A percentile compares a stretch with the other conserved stretches of the same genome.
phyloP scores from a whole-genome alignment of 768 basidiomycete genomes.

The Calvatia gigantea region DNA sequence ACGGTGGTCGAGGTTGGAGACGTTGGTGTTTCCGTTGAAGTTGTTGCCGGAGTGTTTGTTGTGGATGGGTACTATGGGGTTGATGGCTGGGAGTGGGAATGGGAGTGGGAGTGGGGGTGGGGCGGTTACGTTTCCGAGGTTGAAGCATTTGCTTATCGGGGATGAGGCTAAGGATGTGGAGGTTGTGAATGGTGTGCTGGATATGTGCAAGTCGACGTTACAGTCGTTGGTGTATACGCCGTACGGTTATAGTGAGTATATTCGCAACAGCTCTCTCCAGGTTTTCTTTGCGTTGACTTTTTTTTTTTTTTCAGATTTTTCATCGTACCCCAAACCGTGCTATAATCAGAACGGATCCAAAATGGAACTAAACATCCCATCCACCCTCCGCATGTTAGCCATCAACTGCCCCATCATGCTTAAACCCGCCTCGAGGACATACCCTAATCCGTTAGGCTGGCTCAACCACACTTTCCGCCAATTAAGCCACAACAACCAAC shows the following conservation, averaged over 20 bases:
- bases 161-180: slow-evolving; percentile 9
- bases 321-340: slow-evolving; percentile 8
- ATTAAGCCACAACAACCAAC: slow-evolving; percentile 2
- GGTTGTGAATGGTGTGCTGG: slow-evolving; percentile 4
- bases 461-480: slow-evolving; percentile 3
- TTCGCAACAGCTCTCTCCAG: no score
- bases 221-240: slow-evolving; percentile 11
- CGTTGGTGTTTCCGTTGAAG: slow-evolving; percentile 8
- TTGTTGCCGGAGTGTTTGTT: slow-evolving; percentile 8
- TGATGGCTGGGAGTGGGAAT: no score
- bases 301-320: background rate
- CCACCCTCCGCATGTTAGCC: slow-evolving; percentile 4
- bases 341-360: slow-evolving; percentile 6
- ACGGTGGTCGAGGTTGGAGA: slow-evolving; percentile 4
- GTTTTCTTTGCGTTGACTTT: background rate
- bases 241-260: slow-evolving; percentile 6
- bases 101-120: background rate
- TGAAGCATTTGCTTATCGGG: slow-evolving; percentile 5
- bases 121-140: background rate
- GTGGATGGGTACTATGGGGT: slow-evolving; percentile 7
- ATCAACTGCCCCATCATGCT: slow-evolving; percentile 11
- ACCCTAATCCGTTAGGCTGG: slow-evolving; percentile 1
- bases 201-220: slow-evolving; percentile 5
- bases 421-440: slow-evolving; percentile 5
- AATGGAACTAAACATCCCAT: slow-evolving; percentile 1